Base-by-base conservation (phyloP, 2,329 filamentous ascomycete genomes). In the Clonostachys solani region DNA sequence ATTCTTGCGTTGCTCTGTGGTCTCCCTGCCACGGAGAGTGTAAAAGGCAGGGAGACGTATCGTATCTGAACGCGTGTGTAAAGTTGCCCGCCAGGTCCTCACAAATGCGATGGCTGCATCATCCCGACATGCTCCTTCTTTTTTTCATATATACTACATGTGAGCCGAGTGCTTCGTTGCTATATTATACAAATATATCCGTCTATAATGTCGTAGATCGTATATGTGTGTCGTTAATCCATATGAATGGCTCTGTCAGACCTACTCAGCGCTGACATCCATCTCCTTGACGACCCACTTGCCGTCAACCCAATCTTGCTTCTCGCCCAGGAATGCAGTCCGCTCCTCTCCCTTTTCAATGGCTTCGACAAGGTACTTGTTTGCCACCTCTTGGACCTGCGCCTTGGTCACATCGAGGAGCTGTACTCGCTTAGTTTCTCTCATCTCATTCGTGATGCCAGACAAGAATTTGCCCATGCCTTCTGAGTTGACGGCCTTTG, bases 371-470 rank as follows among this genome's bases (percentile, higher is more conserved):
- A 96, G 73, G 63, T 91, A 95, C 57, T 83, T 80, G 57, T 96
- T 85, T 1, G 94, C 94, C 12, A 84, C 92, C 40, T 84, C 77
- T 51, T 84, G 84, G 10, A 99, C 87, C 56, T 96, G 85, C 53
- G 86, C 81, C 51, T 83, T 84, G 4, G 80, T 89, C 37, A 96
- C 92, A 63, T 96, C 92, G 5, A 99, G 77, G 48, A 99, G 75
- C 60, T 87, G 84, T 66, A 94, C 88, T 56, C 94, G 78, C 64
- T 89, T 84, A 57, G 73, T 79, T 69, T 96, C 91, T 60, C 87
- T 85, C 91, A 97, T 96, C 57, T 90, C 87, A 50, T 94, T 82
- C 2, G 87, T 89, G 35, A 99, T 78, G 12, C 91, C 91, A 33
- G 84, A 87, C 60, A 96, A 72, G 68, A 99, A 99, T 46, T 84